These are phyloP conservation scores for Pythium phragmiticola DNA, from an alignment of 352 stramenopile species.

Conservation along the genomic window DNA sequence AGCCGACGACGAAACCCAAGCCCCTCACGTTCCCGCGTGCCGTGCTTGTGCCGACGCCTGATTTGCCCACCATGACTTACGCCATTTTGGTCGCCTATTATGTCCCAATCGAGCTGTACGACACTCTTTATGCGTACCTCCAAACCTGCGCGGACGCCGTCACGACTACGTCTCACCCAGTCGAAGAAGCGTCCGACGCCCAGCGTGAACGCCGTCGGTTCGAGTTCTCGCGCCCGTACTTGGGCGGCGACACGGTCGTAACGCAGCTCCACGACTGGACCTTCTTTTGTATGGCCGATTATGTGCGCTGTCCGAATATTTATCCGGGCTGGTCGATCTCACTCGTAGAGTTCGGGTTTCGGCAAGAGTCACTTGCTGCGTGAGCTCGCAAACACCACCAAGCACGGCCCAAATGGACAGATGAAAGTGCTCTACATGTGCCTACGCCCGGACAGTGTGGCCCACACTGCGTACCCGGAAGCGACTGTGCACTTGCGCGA, in stretches of 20 bases:
- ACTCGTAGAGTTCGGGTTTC: background rate
- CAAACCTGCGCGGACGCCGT: no score
- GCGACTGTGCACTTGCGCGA: background rate
- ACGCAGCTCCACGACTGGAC: background rate
- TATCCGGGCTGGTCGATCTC: background rate
- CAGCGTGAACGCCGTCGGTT: background rate
- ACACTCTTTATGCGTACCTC: no score
- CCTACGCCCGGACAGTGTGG: background rate
- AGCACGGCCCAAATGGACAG: background rate
- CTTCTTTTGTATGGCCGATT: background rate
- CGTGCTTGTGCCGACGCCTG: no score
- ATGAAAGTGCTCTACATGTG: background rate
- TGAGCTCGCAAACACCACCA: background rate
- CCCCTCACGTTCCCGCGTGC: no score
- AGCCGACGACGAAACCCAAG: no score
- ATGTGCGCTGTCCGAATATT: background rate
- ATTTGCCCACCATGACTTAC: no score
- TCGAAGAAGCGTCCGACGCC: background rate
- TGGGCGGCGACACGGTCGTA: background rate
- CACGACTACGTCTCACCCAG: no score
- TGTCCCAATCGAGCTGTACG: no score
- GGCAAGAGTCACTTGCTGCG: background rate
- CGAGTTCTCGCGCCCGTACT: background rate
- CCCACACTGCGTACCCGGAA: background rate
- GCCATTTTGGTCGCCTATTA: no score